These are phyloP conservation scores for Naganishia vaughanmartiniae DNA, from an alignment of 768 basidiomycete genomes.

Conservation along the genomic window DNA sequence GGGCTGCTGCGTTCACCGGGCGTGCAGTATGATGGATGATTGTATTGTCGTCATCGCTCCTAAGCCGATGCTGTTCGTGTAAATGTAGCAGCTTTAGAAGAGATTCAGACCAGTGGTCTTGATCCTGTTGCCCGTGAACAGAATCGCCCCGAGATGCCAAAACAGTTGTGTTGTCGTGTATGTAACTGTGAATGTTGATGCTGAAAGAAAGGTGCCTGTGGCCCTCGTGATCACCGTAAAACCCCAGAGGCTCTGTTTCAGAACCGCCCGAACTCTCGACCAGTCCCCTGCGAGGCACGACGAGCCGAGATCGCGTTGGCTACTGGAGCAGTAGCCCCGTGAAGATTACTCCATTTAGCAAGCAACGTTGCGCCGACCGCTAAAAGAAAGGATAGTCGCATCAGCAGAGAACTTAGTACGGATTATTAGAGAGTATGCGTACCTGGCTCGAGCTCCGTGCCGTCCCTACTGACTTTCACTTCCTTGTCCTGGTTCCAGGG, in stretches of 20 bases:
- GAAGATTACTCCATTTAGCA: conserved; percentile 22
- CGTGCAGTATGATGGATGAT: not conserved
- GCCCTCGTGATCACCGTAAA: not conserved
- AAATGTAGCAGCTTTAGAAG: not conserved
- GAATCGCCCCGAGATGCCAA: not conserved
- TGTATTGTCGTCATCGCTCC: not conserved
- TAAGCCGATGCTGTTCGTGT: not conserved
- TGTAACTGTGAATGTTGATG: not conserved
- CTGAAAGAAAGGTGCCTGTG: not conserved
- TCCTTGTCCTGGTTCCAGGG: conserved; percentile 80
- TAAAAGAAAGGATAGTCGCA: not conserved
- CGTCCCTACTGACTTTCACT: conserved; percentile 61
- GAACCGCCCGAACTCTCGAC: not conserved
- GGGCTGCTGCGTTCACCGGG: not conserved
- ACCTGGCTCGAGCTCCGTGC: conserved; percentile 83
- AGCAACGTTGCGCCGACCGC: conserved; percentile 24
- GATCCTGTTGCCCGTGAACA: not conserved
- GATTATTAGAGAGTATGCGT: conserved; percentile 25
- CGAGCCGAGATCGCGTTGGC: not conserved
- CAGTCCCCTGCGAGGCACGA: not conserved
- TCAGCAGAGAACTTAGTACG: not conserved
- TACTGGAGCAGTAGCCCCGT: not conserved
- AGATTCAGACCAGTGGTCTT: not conserved
- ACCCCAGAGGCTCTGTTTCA: not conserved
- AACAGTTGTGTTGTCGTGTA: not conserved